Base-by-base conservation (phyloP, 352 stramenopile genomes). In the Nannochloropsis limnetica region DNA sequence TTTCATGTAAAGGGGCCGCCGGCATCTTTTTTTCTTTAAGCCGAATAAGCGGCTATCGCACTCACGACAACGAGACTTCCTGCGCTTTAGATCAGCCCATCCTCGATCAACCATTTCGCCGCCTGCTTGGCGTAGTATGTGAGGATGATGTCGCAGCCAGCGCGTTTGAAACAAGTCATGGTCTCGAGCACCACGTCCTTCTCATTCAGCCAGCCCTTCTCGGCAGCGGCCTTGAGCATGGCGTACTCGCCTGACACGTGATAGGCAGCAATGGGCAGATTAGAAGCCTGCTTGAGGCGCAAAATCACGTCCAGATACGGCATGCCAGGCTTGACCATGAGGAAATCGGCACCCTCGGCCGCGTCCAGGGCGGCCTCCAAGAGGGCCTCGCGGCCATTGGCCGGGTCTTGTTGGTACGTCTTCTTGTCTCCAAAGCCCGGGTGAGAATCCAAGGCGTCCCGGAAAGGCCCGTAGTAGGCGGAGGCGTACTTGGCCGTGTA, bases 181-280 rank as follows among this genome's bases (percentile, higher is more conserved):
- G 91, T 91, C 86, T 96, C 92, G 80, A 95, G 84, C 68, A 94
- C 91, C 45, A 91, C 89, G 83, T 88, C 87, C 86, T 92, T 93
- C 84, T 94, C 91, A 82, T 96, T 88, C 22, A 96, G 87, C 92
- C 92, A 96, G 81, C 92, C 92, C 81, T 85, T 90, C 83, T 95
- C 88, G 67, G 88, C 91, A 9, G 91, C 92, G 61, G 91, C 95
- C 87, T 96, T 97, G 80, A 99, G 90, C 96, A 99, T 99, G 88
- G 97, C 96, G 91, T 99, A 99, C 89, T 99, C 96, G 85, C 96
- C 96, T 82, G 93, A 98, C 79, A 99, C 96, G 85, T 99, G 92
- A 90, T 99, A 99, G 82, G 95, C 97, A 29, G 96, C 93, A 83
- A 99, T 96, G 0, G 96, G 96, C 81, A 99, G 89, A 69, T 90